phyloP scores from a whole-genome alignment of 805 yeast genomes.

The Wickerhamomyces tratensis region DNA sequence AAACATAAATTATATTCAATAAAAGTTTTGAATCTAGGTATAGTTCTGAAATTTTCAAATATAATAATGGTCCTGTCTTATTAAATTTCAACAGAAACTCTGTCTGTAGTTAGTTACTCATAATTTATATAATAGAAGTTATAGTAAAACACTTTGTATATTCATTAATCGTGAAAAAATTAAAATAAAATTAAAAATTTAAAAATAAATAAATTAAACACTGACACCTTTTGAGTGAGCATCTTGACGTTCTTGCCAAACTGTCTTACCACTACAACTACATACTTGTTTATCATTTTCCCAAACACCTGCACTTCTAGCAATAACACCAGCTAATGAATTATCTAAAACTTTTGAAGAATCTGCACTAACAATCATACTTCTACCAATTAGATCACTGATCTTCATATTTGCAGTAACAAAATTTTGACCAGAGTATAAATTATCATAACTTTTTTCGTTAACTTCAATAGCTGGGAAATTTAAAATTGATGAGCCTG shows the following conservation, averaged over 20 bases:
- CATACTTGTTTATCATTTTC: constrained; percentile 91
- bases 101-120: no score
- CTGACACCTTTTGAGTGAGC: constrained; percentile 52
- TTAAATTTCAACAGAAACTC: no score
- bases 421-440: constrained; percentile 36
- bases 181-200: background rate
- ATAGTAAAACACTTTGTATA: no score
- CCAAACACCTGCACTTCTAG: constrained; percentile 96
- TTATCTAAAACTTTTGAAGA: constrained; percentile 23
- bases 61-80: no score
- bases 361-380: constrained; percentile 25
- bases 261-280: constrained; percentile 88
- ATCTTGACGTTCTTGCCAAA: constrained; percentile 90
- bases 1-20: background rate
- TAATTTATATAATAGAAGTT: no score
- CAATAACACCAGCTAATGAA: constrained; percentile 75
- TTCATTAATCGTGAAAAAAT: background rate
- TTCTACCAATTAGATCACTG: constrained; percentile 60
- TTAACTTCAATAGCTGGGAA: constrained; percentile 21
- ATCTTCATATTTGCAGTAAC: constrained; percentile 36
- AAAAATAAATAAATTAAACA: constrained; percentile 5
- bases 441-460: constrained; percentile 23
- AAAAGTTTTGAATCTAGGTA: no score
- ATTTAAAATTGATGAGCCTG: constrained; percentile 41
- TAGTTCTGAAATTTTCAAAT: no score